phyloP scores from a whole-genome alignment of 495 filamentous ascomycete species.

The Talaromyces adpressus region DNA sequence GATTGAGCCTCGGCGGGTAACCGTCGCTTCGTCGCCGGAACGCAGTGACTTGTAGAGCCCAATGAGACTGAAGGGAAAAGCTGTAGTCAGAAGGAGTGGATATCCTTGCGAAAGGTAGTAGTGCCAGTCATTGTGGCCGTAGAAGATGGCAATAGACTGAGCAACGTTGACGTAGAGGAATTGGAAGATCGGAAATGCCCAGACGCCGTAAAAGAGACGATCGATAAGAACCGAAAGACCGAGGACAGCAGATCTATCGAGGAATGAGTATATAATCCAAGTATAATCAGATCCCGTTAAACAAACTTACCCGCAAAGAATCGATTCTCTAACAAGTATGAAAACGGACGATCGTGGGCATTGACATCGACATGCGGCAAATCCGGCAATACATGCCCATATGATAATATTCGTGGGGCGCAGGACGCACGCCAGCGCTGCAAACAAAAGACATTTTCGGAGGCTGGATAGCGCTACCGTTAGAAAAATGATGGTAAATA shows the following conservation, averaged over 20 bases:
- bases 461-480: conserved; percentile 73
- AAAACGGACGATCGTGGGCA: conserved; percentile 33
- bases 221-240: conserved; percentile 61
- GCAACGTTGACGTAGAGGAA: conserved; percentile 92
- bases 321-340: conserved; percentile 52
- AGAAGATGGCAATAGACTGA: conserved; percentile 81
- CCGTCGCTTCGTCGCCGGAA: conserved; percentile 16
- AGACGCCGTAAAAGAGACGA: conserved; percentile 73
- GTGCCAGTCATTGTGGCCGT: conserved; percentile 85
- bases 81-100: conserved; percentile 79
- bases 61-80: conserved; percentile 64
- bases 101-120: conserved; percentile 91
- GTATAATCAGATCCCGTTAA: neutral
- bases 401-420: conserved; percentile 87
- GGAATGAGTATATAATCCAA: conserved; percentile 4
- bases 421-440: conserved; percentile 77
- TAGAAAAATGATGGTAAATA: conserved; percentile 73
- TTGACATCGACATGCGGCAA: conserved; percentile 38
- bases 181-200: conserved; percentile 83
- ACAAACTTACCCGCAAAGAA: conserved; percentile 58
- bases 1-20: conserved; percentile 25
- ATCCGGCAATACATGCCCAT: conserved; percentile 56
- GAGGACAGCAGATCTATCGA: conserved; percentile 46
- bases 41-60: conserved; percentile 53
- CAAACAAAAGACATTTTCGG: conserved; percentile 62